Conservation (phyloP, 2,329 filamentous ascomycete genomes). For the Phialemoniopsis sp. region DNA sequence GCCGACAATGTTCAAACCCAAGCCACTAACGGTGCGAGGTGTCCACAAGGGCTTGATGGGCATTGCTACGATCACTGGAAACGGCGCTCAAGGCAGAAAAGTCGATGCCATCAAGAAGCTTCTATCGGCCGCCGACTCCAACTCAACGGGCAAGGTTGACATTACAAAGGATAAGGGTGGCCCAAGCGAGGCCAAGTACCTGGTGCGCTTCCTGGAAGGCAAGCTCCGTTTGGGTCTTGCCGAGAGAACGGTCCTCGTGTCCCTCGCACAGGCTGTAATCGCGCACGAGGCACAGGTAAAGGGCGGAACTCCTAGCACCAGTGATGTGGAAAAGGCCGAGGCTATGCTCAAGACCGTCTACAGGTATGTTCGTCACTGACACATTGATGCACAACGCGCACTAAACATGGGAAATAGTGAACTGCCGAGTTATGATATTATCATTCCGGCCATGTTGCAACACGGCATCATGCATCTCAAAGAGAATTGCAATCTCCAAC, state of each 20-base stretch:
- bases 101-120: conserved; percentile 95
- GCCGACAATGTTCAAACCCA: conserved; percentile 97
- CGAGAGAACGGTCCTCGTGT: conserved; percentile 86
- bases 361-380: conserved; percentile 47
- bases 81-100: conserved; percentile 85
- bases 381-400: no score
- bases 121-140: conserved; percentile 81
- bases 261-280: conserved; percentile 83
- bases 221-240: conserved; percentile 89
- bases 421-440: conserved; percentile 90
- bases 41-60: conserved; percentile 85
- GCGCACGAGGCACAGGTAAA: conserved; percentile 73
- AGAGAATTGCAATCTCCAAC: conserved; percentile 85
- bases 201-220: conserved; percentile 89
- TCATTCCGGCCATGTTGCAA: conserved; percentile 84
- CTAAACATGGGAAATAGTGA: conserved; percentile 52
- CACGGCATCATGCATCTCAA: conserved; percentile 80
- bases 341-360: conserved; percentile 85
- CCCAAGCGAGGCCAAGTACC: conserved; percentile 89
- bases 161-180: conserved; percentile 91
- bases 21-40: conserved; percentile 77
- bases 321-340: conserved; percentile 80
- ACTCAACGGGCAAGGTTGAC: conserved; percentile 73
- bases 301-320: conserved; percentile 66
- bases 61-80: conserved; percentile 82